phyloP scores from a whole-genome alignment of 176 grass and related monocot species.

The Oryza coarctata region DNA sequence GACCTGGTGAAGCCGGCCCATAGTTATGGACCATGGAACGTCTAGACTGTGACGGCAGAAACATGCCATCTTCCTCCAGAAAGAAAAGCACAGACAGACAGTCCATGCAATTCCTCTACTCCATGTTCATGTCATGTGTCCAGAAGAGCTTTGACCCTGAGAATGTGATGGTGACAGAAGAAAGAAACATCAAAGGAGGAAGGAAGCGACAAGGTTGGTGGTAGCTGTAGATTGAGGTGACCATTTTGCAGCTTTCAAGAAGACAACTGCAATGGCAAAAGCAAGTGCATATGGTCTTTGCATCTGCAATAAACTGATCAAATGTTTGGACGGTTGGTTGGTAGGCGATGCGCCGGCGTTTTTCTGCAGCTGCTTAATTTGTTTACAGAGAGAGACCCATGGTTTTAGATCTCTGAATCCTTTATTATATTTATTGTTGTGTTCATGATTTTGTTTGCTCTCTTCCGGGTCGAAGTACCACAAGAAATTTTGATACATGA shows the following conservation, averaged over 20 bases:
- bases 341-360: conserved; percentile 31
- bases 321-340: conserved; percentile 11
- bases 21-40: conserved; percentile 17
- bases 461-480: conserved; percentile 16
- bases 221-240: neutral
- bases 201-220: conserved; percentile 1
- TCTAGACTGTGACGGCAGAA: conserved; percentile 20
- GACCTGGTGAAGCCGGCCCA: neutral
- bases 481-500: conserved; percentile 24
- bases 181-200: neutral
- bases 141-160: conserved; percentile 36
- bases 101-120: neutral
- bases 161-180: neutral
- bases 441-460: neutral
- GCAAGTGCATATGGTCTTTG: neutral
- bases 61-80: neutral
- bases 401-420: neutral
- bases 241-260: neutral
- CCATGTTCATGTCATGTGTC: neutral
- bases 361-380: neutral
- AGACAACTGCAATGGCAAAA: neutral
- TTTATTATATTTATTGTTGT: neutral
- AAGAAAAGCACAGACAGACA: too few relatives aligned
- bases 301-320: conserved; percentile 3
- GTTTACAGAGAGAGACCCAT: neutral